phyloP scores from a whole-genome alignment of 2,329 filamentous ascomycete genomes.

The Aspergillus sp. region DNA sequence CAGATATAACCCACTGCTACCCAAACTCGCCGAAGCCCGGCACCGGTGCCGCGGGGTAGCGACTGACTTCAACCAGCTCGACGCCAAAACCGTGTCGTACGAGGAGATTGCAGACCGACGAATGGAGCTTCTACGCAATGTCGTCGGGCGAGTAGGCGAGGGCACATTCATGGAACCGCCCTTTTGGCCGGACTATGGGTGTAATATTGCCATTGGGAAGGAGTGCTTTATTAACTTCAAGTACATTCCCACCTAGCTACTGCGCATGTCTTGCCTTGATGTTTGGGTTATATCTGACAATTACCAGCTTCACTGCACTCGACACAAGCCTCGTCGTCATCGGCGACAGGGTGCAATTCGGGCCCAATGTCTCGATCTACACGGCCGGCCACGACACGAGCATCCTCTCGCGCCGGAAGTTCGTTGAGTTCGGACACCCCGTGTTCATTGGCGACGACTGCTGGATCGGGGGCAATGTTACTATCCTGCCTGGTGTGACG shows the following conservation, averaged over 20 bases:
- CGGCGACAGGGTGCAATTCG: constrained; percentile 54
- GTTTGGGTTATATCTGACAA: neutral
- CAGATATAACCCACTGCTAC: constrained; percentile 32
- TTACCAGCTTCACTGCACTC: constrained; percentile 54
- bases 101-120: constrained; percentile 27
- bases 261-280: too few relatives aligned
- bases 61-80: constrained; percentile 31
- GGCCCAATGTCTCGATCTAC: constrained; percentile 54
- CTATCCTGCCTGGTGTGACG: constrained; percentile 24
- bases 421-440: constrained; percentile 51
- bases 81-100: constrained; percentile 25
- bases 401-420: constrained; percentile 43
- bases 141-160: constrained; percentile 30
- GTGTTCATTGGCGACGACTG: constrained; percentile 51
- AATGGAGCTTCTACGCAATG: constrained; percentile 25
- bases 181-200: constrained; percentile 34
- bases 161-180: constrained; percentile 34
- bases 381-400: constrained; percentile 51
- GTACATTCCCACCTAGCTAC: constrained; percentile 14
- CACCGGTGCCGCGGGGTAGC: constrained; percentile 28
- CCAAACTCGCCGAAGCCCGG: constrained; percentile 27
- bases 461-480: constrained; percentile 52
- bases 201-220: constrained; percentile 30
- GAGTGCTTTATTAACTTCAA: constrained; percentile 36
- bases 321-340: constrained; percentile 56